A percentile compares a stretch with the other conserved stretches of the same genome.
Conservation (phyloP, 257 asterid genomes). For the Solanum tarijense region DNA sequence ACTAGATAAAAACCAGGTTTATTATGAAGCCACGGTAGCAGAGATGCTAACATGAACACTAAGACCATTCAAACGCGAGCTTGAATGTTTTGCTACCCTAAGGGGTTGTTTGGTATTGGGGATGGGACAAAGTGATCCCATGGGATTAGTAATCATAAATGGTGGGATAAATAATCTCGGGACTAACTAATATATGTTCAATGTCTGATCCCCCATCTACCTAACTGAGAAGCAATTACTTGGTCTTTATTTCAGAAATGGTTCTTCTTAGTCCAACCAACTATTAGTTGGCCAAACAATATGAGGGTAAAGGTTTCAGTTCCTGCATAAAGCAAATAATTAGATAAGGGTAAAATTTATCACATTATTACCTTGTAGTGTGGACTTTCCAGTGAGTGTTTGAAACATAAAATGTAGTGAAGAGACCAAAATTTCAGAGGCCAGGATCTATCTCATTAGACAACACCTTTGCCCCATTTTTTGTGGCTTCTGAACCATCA, state of each 20-base stretch:
- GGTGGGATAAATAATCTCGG: neutral
- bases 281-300: neutral
- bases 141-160: neutral
- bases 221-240: conserved; percentile 16
- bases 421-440: conserved; percentile 70
- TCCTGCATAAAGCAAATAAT: neutral
- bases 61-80: conserved; percentile 83
- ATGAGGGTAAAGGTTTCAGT: neutral
- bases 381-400: conserved; percentile 73
- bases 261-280: neutral
- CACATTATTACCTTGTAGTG: conserved; percentile 50
- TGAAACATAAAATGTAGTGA: conserved; percentile 61
- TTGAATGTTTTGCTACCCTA: conserved; percentile 76
- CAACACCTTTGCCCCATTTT: conserved; percentile 63
- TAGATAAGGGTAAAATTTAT: neutral
- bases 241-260: neutral
- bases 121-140: neutral
- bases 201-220: conserved; percentile 59
- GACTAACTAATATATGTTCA: neutral
- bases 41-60: conserved; percentile 87
- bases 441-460: conserved; percentile 86
- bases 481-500: conserved; percentile 59
- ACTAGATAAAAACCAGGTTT: conserved; percentile 85
- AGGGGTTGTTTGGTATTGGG: neutral
- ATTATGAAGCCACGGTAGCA: conserved; percentile 88